Conservation (phyloP, 129 eudicot genomes). For the sunflower (Helianthus annuus) region DNA sequence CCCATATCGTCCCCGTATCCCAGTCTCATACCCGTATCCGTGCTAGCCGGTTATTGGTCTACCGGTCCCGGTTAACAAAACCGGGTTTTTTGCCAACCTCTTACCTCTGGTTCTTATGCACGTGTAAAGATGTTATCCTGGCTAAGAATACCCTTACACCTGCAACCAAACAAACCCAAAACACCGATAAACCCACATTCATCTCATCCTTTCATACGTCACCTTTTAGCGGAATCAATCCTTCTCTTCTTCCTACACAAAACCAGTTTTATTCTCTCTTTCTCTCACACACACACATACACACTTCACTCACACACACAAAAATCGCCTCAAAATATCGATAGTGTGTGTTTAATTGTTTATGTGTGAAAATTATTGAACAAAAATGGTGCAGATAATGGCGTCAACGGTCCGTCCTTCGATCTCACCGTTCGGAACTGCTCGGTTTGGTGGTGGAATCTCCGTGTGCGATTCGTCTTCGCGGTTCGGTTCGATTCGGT, state of each 20-base stretch:
- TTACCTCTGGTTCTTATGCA: no score
- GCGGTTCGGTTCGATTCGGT: slow-evolving; percentile 42
- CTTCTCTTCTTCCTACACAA: slow-evolving; percentile 22
- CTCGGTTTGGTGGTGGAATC: slow-evolving; percentile 36
- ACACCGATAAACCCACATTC: slow-evolving; percentile 21
- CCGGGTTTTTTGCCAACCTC: no score
- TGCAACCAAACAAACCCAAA: slow-evolving; percentile 19
- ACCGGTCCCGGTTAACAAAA: no score
- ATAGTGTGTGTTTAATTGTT: slow-evolving; percentile 20
- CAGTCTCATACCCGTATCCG: no score
- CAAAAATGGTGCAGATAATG: slow-evolving; percentile 72
- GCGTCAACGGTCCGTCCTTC: slow-evolving; percentile 75
- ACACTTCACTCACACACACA: background rate
- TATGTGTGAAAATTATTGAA: slow-evolving; percentile 43
- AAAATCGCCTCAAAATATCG: slow-evolving; percentile 14
- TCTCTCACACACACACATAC: background rate
- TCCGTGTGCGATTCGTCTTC: slow-evolving; percentile 30
- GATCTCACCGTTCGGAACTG: slow-evolving; percentile 38
- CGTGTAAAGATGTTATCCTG: background rate
- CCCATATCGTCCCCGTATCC: no score
- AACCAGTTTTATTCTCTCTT: background rate
- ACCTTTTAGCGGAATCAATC: slow-evolving; percentile 34
- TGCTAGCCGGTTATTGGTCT: no score
- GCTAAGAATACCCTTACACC: background rate
- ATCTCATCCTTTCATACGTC: slow-evolving; percentile 38